Conservation (phyloP, 495 filamentous ascomycete species). For the Aspergillus saccharolyticus region DNA sequence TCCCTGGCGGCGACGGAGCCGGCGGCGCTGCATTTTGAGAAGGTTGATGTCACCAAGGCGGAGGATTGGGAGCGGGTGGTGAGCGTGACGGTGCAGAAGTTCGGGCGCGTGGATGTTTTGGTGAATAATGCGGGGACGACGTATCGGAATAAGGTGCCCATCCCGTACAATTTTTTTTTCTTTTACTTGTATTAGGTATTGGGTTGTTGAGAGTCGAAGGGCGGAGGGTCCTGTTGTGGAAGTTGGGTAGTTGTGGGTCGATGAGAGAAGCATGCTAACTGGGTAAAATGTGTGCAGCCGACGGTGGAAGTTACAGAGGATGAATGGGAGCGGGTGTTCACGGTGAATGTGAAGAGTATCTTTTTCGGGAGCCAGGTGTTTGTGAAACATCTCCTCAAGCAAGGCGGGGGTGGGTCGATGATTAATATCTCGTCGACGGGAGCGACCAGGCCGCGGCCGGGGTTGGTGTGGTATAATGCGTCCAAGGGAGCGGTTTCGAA, state of each 20-base stretch:
- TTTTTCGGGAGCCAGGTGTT: constrained; percentile 50
- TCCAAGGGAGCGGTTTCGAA: constrained; percentile 63
- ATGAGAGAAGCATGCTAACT: neutral
- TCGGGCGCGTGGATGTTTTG: constrained; percentile 51
- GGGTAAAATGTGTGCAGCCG: constrained; percentile 29
- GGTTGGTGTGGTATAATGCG: constrained; percentile 67
- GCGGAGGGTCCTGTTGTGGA: neutral
- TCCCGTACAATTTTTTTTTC: too few species aligned
- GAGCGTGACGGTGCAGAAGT: constrained; percentile 41
- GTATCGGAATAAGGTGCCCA: constrained; percentile 59
- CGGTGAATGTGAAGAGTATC: constrained; percentile 61
- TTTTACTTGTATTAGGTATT: too few species aligned
- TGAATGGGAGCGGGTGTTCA: constrained; percentile 63
- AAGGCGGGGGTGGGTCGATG: constrained; percentile 54
- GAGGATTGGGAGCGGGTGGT: constrained; percentile 47
- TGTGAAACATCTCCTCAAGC: constrained; percentile 51
- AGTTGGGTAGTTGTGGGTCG: neutral
- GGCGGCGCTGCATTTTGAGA: constrained; percentile 39
- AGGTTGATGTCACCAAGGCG: constrained; percentile 47
- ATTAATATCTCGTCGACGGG: constrained; percentile 66
- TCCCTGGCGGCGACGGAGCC: constrained; percentile 40
- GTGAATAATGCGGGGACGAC: constrained; percentile 70
- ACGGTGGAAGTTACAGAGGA: constrained; percentile 58
- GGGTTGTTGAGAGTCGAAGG: too few species aligned
- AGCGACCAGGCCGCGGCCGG: constrained; percentile 57